Conservation (phyloP, 495 filamentous ascomycete species). For the Daldinia caldariorum region DNA sequence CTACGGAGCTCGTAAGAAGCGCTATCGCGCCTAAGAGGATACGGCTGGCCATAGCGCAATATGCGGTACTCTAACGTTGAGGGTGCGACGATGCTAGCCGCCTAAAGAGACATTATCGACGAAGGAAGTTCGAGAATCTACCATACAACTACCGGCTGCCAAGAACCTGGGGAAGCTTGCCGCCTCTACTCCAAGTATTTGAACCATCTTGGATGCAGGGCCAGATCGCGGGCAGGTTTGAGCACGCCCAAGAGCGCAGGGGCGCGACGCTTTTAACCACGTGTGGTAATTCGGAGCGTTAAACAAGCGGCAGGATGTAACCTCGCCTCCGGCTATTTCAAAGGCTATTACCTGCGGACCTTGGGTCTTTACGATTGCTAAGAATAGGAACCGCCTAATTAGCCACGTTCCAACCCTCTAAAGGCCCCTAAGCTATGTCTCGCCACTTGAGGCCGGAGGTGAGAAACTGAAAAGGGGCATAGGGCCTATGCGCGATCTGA, state of each 20-base stretch:
- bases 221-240: conserved; percentile 12
- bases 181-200: conserved; percentile 21
- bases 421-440: background rate
- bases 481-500: background rate
- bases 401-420: conserved; percentile 16
- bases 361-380: conserved; percentile 13
- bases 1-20: conserved; percentile 37
- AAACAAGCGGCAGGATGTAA: conserved; percentile 20
- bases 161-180: conserved; percentile 42
- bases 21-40: conserved; percentile 46
- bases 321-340: conserved; percentile 43
- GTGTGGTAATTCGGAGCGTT: conserved; percentile 44
- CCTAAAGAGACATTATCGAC: conserved; percentile 8
- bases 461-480: conserved; percentile 1
- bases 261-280: conserved; percentile 31
- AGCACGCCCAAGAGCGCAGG: background rate
- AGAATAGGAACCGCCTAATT: conserved; percentile 33
- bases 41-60: conserved; percentile 25
- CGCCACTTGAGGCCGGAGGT: conserved; percentile 1
- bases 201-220: conserved; percentile 30
- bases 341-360: conserved; percentile 11
- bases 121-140: conserved; percentile 3
- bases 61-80: conserved; percentile 1
- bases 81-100: conserved; percentile 4
- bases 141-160: conserved; percentile 40